Evolutionary conservation across 2,329 filamentous ascomycete species (phyloP).

Genomic region (Plenodomus tracheiphilus): DNA sequence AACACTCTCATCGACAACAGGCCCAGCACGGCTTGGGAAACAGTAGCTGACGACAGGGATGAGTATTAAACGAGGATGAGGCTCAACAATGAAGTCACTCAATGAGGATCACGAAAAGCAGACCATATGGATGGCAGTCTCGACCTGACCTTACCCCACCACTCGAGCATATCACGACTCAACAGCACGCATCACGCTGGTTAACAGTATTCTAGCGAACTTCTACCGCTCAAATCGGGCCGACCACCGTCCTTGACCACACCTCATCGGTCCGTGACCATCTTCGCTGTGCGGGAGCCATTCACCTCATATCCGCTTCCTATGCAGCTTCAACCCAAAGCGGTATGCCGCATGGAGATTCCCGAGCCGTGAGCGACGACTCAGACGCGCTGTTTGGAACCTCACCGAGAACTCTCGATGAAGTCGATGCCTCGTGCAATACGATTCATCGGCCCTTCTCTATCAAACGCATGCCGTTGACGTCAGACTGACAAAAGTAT

Average conservation of each 20-base stretch:
- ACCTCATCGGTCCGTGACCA: not conserved
- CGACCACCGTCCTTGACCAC: not conserved
- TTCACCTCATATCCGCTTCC: not conserved
- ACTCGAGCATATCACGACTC: not conserved
- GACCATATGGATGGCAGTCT: not conserved
- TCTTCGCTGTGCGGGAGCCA: not conserved
- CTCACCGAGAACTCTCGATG: not conserved
- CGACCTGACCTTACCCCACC: not conserved
- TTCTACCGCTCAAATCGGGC: slow-evolving; percentile 1
- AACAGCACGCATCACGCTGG: not conserved
- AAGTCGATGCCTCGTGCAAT: not conserved
- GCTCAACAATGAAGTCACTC: not conserved
- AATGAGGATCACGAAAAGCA: not conserved
- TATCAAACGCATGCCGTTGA: not conserved
- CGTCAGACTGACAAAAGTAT: not conserved
- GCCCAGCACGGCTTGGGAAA: no score
- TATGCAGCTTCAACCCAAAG: not conserved
- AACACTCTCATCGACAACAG: not conserved
- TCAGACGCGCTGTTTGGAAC: not conserved
- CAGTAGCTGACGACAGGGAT: not conserved
- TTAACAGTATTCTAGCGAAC: not conserved
- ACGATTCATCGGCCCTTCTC: not conserved
- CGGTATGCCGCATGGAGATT: not conserved
- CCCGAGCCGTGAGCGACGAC: not conserved
- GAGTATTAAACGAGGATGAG: not conserved